Evolutionary conservation across 2,329 filamentous ascomycete species (phyloP).

Genomic region (Reticulascus tulasneorum): DNA sequence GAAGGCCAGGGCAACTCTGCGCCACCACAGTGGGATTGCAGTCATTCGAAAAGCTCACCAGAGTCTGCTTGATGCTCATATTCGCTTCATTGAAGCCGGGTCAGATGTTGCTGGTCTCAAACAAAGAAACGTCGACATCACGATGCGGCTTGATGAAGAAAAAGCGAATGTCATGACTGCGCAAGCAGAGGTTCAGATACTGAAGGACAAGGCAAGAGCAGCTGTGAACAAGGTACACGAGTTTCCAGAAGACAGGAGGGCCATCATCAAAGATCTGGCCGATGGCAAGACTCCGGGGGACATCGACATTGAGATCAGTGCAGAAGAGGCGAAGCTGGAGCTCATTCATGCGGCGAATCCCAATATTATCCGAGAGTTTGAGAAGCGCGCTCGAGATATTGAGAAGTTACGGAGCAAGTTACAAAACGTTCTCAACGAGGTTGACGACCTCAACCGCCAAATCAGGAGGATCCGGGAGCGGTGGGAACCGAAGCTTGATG

Average conservation of each 20-base stretch:
- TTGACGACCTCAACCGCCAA: constrained; percentile 50
- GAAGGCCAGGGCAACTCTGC: constrained; percentile 51
- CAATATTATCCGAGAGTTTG: constrained; percentile 71
- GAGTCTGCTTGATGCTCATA: constrained; percentile 62
- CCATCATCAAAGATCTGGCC: constrained; percentile 40
- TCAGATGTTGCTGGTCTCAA: constrained; percentile 74
- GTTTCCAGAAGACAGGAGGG: constrained; percentile 33
- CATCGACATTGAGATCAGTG: constrained; percentile 69
- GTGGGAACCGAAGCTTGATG: constrained; percentile 84
- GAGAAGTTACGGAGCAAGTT: constrained; percentile 56
- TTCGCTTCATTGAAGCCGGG: constrained; percentile 72
- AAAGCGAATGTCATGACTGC: constrained; percentile 33
- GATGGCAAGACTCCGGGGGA: constrained; percentile 54
- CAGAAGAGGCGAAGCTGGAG: constrained; percentile 71
- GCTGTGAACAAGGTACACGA: constrained; percentile 34
- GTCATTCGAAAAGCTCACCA: constrained; percentile 58
- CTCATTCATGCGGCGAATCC: constrained; percentile 76
- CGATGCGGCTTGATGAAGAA: constrained; percentile 44
- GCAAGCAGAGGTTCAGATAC: constrained; percentile 34
- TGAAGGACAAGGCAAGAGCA: constrained; percentile 26
- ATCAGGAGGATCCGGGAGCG: constrained; percentile 64
- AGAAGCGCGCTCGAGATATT: constrained; percentile 68
- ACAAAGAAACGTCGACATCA: constrained; percentile 58
- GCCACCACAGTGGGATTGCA: constrained; percentile 57
- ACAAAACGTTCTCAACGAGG: constrained; percentile 46